These are phyloP conservation scores for Penicillium palitans DNA, from an alignment of 2,329 filamentous ascomycete genomes.

Conservation along the genomic window DNA sequence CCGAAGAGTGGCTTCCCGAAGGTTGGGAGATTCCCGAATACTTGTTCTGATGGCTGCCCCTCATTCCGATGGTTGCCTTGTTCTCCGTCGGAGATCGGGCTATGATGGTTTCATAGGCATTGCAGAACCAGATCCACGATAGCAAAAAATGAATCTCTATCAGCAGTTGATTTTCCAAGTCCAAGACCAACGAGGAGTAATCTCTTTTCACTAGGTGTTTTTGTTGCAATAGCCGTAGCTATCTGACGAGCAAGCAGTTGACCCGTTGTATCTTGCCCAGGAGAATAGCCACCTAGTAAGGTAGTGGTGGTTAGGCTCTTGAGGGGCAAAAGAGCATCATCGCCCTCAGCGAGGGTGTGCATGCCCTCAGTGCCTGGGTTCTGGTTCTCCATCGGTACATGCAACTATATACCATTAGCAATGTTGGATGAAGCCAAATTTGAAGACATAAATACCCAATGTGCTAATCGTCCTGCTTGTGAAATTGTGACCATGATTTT, in stretches of 20 bases:
- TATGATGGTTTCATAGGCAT: constrained; percentile 34
- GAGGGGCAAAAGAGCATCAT: constrained; percentile 68
- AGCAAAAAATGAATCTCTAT: constrained; percentile 45
- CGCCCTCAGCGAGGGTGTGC: constrained; percentile 44
- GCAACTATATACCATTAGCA: constrained; percentile 26
- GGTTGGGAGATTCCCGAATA: no score
- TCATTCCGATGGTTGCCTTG: not conserved
- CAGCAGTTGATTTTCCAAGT: constrained; percentile 48
- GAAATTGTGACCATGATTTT: constrained; percentile 88
- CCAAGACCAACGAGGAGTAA: constrained; percentile 61
- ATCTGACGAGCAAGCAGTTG: constrained; percentile 90
- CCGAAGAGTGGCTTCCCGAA: no score
- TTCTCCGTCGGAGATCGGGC: not conserved
- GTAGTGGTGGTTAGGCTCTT: constrained; percentile 83
- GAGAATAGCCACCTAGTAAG: constrained; percentile 77
- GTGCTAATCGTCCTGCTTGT: constrained; percentile 79
- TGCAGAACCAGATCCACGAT: constrained; percentile 46
- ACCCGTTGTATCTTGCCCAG: constrained; percentile 76
- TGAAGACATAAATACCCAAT: constrained; percentile 71
- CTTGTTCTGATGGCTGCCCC: no score
- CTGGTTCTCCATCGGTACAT: constrained; percentile 36
- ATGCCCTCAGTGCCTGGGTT: constrained; percentile 39
- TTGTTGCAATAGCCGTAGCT: constrained; percentile 73
- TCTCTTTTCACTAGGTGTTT: constrained; percentile 63
- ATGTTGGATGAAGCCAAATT: not conserved